Conservation (phyloP, 495 filamentous ascomycete genomes). For the Letharia columbiana region DNA sequence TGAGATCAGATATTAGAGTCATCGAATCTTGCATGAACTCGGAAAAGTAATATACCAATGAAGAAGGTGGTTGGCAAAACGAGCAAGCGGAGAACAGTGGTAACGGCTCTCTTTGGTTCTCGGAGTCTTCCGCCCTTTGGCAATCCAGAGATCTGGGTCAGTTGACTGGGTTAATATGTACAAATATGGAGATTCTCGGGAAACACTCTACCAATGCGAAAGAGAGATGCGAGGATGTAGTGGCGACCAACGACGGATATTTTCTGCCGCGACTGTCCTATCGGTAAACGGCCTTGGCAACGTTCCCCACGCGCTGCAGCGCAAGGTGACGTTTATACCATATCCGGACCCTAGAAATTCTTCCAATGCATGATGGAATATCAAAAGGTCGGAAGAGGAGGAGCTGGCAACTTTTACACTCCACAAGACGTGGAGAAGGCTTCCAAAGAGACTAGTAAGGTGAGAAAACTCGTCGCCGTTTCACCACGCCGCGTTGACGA, state of each 20-base stretch:
- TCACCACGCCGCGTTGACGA: conserved; percentile 1
- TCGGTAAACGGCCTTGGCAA: neutral
- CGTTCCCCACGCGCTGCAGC: neutral
- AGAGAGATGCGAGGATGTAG: neutral
- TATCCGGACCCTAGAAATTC: neutral
- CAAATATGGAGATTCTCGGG: neutral
- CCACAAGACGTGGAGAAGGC: conserved; percentile 20
- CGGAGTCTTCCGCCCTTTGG: neutral
- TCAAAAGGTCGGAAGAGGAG: conserved; percentile 23
- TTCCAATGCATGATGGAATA: conserved; percentile 15
- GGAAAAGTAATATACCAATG: neutral
- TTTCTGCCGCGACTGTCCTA: too few species aligned
- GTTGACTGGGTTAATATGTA: neutral
- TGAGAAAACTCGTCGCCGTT: neutral
- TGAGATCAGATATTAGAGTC: neutral
- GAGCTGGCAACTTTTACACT: conserved; percentile 27
- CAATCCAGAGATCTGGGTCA: neutral
- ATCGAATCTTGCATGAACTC: neutral
- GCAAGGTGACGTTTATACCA: neutral
- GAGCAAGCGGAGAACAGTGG: neutral
- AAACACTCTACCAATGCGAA: neutral
- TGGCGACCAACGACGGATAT: neutral
- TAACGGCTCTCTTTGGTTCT: neutral
- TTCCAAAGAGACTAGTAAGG: conserved; percentile 12
- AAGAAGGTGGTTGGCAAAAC: conserved; percentile 1